Evolutionary conservation across 208 protist genomes (phyloP), one percentile per base, ranked within the genome.

Genomic region (Leishmania arabica): DNA sequence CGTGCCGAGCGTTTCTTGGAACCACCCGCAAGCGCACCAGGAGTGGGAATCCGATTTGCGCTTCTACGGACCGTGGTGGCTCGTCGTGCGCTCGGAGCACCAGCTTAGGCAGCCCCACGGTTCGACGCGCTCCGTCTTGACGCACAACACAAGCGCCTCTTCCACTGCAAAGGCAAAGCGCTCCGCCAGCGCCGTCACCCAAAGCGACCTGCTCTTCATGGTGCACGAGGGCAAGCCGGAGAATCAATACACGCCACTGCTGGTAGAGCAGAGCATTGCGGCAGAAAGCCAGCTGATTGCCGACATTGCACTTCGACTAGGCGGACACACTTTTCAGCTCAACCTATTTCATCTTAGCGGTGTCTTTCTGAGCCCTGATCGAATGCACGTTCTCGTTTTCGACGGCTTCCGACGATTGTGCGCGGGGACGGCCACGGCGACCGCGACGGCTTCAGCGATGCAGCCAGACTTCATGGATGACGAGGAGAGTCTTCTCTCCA

Each of bases 261-360:
- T 94, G 53, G 40, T 70, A 13, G 69, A 80, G 9, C 66, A 76
- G 13, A 86, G 69, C 17, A 79, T 31, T 9, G 73, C 82, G 68
- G 79, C 75, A 24, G 86, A 95, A 71, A 87, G 93, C 58, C 85
- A 90, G 62, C 86, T 96, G 58, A 56, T 95, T n/a, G 86, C 89
- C 4, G 90, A 96, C 73, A 42, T 96, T 15, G 86, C 92, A 15
- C 75, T 82, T 40, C 85, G 89, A 4, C 77, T 95, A 75, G 73
- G 87, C 31, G 84, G 84, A 34, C 66, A 42, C 17, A 85, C 79
- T 6, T 84, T 84, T 58, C 81, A 84, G 21, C 79, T 93, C 42
- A 86, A 83, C 21, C 70, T 95, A 17, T 82, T 97, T 31, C 94
- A 97, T 79, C 69, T 97, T 5, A 91, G 95, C 68, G 79, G 90